These are phyloP conservation scores for Cadophora sp. DNA, from an alignment of 2,329 filamentous ascomycete genomes.

Conservation along the genomic window DNA sequence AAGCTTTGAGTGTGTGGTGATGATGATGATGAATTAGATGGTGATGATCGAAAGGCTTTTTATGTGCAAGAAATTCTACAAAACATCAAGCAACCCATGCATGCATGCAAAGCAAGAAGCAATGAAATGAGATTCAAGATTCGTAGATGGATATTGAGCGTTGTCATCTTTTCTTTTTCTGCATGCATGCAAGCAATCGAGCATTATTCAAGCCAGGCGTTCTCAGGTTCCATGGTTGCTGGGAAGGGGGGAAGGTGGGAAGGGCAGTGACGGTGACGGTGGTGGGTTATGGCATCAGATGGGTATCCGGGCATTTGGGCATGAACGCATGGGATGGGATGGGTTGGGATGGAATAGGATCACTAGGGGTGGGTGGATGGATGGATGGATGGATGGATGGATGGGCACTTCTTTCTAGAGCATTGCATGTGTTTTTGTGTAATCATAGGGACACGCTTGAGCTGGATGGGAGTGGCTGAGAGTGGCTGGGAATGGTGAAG, in stretches of 20 bases:
- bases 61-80: not conserved
- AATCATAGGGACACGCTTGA: too few species aligned
- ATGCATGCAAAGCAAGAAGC: not conserved
- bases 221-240: not conserved
- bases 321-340: not conserved
- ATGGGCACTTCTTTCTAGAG: too few species aligned
- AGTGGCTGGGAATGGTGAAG: too few species aligned
- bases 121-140: constrained; percentile 5
- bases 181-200: not conserved
- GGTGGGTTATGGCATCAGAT: too few species aligned
- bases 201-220: constrained; percentile 11
- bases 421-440: too few species aligned
- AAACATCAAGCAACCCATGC: not conserved
- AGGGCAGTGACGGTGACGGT: not conserved
- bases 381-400: too few species aligned
- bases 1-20: constrained; percentile 38
- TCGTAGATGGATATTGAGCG: constrained; percentile 14
- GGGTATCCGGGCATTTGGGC: not conserved
- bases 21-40: not conserved
- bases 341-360: not conserved
- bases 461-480: too few species aligned
- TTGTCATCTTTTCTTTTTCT: not conserved
- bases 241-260: not conserved
- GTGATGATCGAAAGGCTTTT: not conserved
- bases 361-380: not conserved